Evolutionary conservation across 495 filamentous ascomycete genomes (phyloP), one percentile per base, ranked within the genome.

Genomic region (Lasiosphaeria hispida): DNA sequence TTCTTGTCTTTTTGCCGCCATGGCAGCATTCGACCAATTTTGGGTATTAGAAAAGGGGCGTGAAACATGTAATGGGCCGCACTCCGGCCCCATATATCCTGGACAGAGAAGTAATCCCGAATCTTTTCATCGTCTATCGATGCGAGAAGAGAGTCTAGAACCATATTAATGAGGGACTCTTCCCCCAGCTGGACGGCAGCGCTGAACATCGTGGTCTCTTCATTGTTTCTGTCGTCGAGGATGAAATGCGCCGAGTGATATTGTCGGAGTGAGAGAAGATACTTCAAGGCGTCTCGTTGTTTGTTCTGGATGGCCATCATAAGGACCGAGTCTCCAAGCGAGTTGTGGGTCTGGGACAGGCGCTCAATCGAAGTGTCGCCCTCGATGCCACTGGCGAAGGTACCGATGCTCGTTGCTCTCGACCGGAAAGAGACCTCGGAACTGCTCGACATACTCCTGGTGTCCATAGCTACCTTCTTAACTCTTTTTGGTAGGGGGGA

Each of bases 31-130:
- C 79, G 77, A 11, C 90, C 91, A 43, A 97, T 83, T 43, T 82
- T 77, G 23, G 75, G 73, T 65, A 97, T 90, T 35, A 97, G 76
- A 18, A 83, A 80, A 3, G 93, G 94, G 4, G 89, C 86, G 68
- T 93, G 90, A 75, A 97, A 99, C n/a, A 99, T 76, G 67, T 97
- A 99, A 72, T 99, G 95, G 3, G 86, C 93, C 40, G 88, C 86
- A 40, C 92, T 96, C 38, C 95, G 86, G 33, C 94, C 95, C 71
- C 91, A 85, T 39, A 77, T 83, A 66, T 99, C 95, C 55, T 92
- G 85, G 55, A 81, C 77, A 19, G 80, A 75, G 57, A 97, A 72
- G 69, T 97, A 97, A 6, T 74, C 69, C 9, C 68, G 68, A 50
- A 91, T 71, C 14, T 77, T 70, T 51, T 77, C 70, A 55, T 74